These are phyloP conservation scores for Phanerochaete carnosa DNA, from an alignment of 768 basidiomycete species.

Conservation along the genomic window DNA sequence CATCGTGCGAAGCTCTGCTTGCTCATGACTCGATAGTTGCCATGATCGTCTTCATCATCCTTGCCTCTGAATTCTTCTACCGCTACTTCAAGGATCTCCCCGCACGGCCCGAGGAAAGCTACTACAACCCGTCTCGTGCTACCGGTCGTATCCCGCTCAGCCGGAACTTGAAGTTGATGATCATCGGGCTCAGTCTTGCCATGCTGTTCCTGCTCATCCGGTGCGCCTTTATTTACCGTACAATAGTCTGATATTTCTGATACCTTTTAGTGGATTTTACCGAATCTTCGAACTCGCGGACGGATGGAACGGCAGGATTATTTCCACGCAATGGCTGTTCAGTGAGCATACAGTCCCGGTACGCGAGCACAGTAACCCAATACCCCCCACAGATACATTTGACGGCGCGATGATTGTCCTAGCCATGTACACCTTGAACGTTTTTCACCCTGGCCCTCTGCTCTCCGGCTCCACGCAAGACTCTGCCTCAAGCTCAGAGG, in stretches of 20 bases:
- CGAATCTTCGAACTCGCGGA: conserved; percentile 45
- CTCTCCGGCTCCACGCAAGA: not conserved
- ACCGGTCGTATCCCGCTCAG: not conserved
- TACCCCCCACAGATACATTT: conserved; percentile 36
- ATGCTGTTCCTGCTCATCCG: conserved; percentile 43
- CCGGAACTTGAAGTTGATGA: conserved; percentile 26
- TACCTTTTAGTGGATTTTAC: conserved; percentile 37
- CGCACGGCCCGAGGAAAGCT: conserved; percentile 14
- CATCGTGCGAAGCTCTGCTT: not conserved
- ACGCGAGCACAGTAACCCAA: not conserved
- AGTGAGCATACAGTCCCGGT: conserved; percentile 28
- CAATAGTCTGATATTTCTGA: not conserved
- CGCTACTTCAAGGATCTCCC: conserved; percentile 37
- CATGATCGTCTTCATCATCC: conserved; percentile 36
- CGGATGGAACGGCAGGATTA: conserved; percentile 50
- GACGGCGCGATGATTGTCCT: conserved; percentile 47
- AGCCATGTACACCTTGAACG: conserved; percentile 42
- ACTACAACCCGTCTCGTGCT: not conserved
- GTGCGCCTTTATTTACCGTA: conserved; percentile 24
- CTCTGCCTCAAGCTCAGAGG: not conserved
- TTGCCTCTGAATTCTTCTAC: conserved; percentile 43
- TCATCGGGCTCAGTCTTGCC: conserved; percentile 32
- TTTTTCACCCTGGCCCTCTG: conserved; percentile 39
- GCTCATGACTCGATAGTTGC: conserved; percentile 27
- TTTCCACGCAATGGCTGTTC: conserved; percentile 45